Evolutionary conservation across 208 protist species (phyloP).

Genomic region (Wallacemonas sp.): DNA sequence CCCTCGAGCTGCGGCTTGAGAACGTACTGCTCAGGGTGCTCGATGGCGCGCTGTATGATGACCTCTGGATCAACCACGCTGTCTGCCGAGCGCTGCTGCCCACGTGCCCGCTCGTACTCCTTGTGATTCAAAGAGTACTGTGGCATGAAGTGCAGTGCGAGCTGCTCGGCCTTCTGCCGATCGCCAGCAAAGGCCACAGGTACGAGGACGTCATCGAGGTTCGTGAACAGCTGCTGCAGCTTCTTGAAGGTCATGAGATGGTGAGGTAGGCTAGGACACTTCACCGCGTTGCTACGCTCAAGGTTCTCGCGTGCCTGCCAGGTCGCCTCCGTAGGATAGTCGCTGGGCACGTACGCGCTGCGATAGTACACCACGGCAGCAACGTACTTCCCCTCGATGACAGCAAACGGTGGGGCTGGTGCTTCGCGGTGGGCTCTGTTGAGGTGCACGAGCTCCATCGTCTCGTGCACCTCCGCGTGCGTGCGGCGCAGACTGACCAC

Average conservation of each 20-base stretch:
- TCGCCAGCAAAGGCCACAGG: conserved; percentile 62
- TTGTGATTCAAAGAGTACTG: conserved; percentile 87
- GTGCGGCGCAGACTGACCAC: conserved; percentile 86
- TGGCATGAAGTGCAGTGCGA: conserved; percentile 76
- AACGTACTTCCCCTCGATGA: conserved; percentile 59
- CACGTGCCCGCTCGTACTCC: conserved; percentile 34
- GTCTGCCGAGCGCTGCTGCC: conserved; percentile 12
- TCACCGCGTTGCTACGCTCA: conserved; percentile 88
- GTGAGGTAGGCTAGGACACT: conserved; percentile 94
- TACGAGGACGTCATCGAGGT: conserved; percentile 57
- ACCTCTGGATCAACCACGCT: conserved; percentile 36
- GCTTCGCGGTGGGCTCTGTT: not conserved
- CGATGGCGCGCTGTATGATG: conserved; percentile 65
- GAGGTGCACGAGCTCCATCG: conserved; percentile 39
- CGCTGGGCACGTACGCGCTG: conserved; percentile 90
- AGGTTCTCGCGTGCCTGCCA: conserved; percentile 81
- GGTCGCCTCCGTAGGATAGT: conserved; percentile 73
- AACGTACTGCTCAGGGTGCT: conserved; percentile 81
- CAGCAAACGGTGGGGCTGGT: conserved; percentile 45
- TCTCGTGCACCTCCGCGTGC: conserved; percentile 64
- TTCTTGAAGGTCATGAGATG: conserved; percentile 96
- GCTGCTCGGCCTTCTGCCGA: conserved; percentile 26
- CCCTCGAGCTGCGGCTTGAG: conserved; percentile 96
- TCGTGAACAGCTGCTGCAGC: conserved; percentile 92
- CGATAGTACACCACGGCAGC: conserved; percentile 92